phyloP scores from a whole-genome alignment of 805 yeast species.

The Yamadazyma ubonensis region DNA sequence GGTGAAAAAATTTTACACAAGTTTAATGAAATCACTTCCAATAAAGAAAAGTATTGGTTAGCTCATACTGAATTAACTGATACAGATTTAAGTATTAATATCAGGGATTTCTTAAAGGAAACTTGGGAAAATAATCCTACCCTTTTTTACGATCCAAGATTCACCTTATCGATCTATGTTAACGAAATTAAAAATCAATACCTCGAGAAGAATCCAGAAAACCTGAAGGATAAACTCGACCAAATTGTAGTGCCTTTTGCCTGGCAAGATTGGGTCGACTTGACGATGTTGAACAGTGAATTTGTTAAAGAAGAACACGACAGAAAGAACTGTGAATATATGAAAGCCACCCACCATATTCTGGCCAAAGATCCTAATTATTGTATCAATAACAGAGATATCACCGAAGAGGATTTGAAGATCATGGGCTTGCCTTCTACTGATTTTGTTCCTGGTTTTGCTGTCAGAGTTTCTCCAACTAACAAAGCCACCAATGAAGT shows the following conservation, averaged over 20 bases:
- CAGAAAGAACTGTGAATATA: conserved; percentile 23
- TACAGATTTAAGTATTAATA: conserved; percentile 16
- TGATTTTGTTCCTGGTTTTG: conserved; percentile 42
- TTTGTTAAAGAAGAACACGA: conserved; percentile 19
- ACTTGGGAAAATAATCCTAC: conserved; percentile 19
- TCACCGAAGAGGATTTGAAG: conserved; percentile 21
- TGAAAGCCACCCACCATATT: conserved; percentile 17
- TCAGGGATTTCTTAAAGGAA: conserved; percentile 19
- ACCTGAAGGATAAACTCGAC: conserved; percentile 14
- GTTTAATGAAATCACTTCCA: conserved; percentile 20
- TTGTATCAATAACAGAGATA: conserved; percentile 20
- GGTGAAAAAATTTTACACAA: conserved; percentile 18
- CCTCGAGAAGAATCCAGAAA: conserved; percentile 12
- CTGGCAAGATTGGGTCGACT: conserved; percentile 58
- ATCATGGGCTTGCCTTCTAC: conserved; percentile 21
- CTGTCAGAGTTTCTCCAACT: conserved; percentile 25
- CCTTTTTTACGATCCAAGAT: conserved; percentile 54
- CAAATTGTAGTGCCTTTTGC: conserved; percentile 36
- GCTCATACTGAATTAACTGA: conserved; percentile 27
- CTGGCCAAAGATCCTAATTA: conserved; percentile 28
- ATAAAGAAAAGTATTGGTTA: conserved; percentile 26
- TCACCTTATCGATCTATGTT: conserved; percentile 51
- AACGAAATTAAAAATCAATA: conserved; percentile 33
- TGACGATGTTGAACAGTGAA: conserved; percentile 38
- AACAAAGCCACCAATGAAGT: conserved; percentile 33